A percentile compares a stretch with the other conserved stretches of the same genome.
phyloP scores from a whole-genome alignment of 2,329 filamentous ascomycete species.

The Claviceps capensis region DNA sequence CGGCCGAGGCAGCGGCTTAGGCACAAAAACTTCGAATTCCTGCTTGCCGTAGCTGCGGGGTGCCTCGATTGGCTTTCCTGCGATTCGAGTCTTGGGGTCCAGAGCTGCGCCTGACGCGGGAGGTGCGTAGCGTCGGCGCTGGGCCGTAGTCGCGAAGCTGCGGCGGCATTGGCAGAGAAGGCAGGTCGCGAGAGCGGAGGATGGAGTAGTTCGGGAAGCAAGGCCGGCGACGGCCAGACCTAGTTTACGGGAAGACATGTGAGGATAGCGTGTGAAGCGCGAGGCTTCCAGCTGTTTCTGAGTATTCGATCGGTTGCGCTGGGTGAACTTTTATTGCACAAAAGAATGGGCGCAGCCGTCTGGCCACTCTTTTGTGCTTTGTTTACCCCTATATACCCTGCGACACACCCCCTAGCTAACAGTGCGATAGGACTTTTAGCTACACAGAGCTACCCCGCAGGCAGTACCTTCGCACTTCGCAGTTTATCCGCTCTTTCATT shows the following conservation, averaged over 20 bases:
- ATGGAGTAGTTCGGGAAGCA: constrained; percentile 1
- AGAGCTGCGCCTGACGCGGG: constrained; percentile 22
- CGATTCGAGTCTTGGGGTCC: constrained; percentile 24
- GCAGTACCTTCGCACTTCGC: too few species aligned
- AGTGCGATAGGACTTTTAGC: too few species aligned
- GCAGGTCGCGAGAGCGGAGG: constrained; percentile 26
- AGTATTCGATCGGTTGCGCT: background rate
- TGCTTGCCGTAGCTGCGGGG: constrained; percentile 46
- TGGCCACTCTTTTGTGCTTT: too few species aligned
- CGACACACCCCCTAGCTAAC: too few species aligned
- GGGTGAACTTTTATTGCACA: background rate
- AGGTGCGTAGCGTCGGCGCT: constrained; percentile 17
- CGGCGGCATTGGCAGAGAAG: constrained; percentile 37
- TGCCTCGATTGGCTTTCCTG: constrained; percentile 39
- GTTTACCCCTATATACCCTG: too few species aligned
- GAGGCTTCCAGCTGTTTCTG: background rate
- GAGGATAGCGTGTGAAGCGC: background rate
- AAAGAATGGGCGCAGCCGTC: too few species aligned
- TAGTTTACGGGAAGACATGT: constrained; percentile 21
- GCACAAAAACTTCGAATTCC: constrained; percentile 38
- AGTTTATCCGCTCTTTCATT: too few species aligned
- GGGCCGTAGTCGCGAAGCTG: constrained; percentile 31
- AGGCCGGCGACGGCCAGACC: constrained; percentile 16
- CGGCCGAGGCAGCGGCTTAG: constrained; percentile 51
- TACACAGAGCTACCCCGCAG: too few species aligned